Percentiles rank a stretch among this genome's conserved stretches.
These are phyloP conservation scores for Larix kaempferi DNA, from an alignment of 75 land plant species.

Conservation along the genomic window DNA sequence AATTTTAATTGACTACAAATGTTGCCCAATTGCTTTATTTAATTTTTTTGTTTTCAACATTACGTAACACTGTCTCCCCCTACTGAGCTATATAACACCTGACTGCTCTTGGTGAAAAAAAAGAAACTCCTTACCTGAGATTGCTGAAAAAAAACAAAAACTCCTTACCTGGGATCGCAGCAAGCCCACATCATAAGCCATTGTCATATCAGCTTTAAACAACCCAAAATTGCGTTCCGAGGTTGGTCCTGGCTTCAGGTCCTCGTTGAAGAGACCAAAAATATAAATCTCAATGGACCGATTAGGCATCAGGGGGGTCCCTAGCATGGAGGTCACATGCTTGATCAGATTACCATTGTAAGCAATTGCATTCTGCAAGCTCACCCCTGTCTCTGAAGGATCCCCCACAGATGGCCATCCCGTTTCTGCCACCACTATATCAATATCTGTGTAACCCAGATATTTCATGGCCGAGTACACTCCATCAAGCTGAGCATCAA, in stretches of 20 bases:
- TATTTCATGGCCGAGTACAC: conserved; percentile 50
- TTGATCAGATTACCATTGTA: conserved; percentile 42
- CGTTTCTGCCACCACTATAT: conserved; percentile 72
- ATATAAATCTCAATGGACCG: conserved; percentile 39
- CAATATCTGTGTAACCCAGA: conserved; percentile 56
- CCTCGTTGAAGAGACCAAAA: conserved; percentile 76
- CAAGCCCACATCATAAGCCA: conserved; percentile 26
- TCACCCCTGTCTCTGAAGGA: conserved; percentile 21
- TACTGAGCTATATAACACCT: too few species aligned
- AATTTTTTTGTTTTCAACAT: too few species aligned
- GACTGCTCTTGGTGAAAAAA: too few species aligned
- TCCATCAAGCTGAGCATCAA: conserved; percentile 72
- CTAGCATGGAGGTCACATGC: conserved; percentile 25
- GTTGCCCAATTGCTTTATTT: too few species aligned
- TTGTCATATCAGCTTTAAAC: conserved; percentile 37
- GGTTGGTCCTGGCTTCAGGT: conserved; percentile 61
- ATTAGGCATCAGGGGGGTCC: conserved; percentile 61
- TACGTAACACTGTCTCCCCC: too few species aligned
- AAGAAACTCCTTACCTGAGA: too few species aligned
- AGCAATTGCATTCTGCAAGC: conserved; percentile 31
- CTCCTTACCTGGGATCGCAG: not conserved
- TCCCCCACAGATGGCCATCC: conserved; percentile 73
- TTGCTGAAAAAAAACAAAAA: too few species aligned
- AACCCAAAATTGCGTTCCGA: conserved; percentile 68
- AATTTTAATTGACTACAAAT: too few species aligned